Base-by-base conservation (phyloP, 495 filamentous ascomycete species). In the Aspergillus bridgeri region DNA sequence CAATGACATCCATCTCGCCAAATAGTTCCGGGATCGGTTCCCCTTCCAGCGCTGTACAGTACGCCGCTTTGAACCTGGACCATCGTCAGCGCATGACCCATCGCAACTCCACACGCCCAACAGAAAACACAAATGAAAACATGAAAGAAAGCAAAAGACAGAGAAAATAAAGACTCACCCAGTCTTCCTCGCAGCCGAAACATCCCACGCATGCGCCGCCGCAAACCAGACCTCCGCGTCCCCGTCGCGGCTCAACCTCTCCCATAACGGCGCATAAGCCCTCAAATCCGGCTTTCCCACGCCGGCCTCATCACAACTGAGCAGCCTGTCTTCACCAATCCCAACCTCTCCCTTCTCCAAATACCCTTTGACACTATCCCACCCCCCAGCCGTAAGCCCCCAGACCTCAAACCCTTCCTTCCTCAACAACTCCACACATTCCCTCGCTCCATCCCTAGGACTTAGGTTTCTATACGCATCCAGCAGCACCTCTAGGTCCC, bases 361-460 rank as follows among this genome's bases (percentile, higher is more conserved):
- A 53, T 76, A 76, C 7, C 71, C 71, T 8, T 62, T 48, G 13
- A 79, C 73, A 5, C 74, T 55, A 19, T 56, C 62, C 8, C 61
- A 24, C 62, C 76, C 74, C 7, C 68, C 75, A 0, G 75, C 71
- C 5, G 76, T 79, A 11, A 79, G 68, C 1, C 64, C 67, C 76
- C 76, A 79, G 3, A 76, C 65, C 1, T 65, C 75, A 29, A 77
- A 79, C 7, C 73, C 73, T 1, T 63, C 69, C 52, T 72, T 59
- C 5, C 69, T 65, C 2, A 79, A 64, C 60, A 69, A 73, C 22
- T 65, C 38, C 2, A 77, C 59, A 50, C 69, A 72, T 47, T 77
- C 69, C 7, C 46, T 61, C 0, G 64, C 63, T 13, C 67, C 75
- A 6, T 68, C 64, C 1, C 75, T 60, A 55, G 72, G 27, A 0